These are phyloP conservation scores for Microcyclosporella mali DNA, from an alignment of 2,329 filamentous ascomycete species.

Conservation along the genomic window DNA sequence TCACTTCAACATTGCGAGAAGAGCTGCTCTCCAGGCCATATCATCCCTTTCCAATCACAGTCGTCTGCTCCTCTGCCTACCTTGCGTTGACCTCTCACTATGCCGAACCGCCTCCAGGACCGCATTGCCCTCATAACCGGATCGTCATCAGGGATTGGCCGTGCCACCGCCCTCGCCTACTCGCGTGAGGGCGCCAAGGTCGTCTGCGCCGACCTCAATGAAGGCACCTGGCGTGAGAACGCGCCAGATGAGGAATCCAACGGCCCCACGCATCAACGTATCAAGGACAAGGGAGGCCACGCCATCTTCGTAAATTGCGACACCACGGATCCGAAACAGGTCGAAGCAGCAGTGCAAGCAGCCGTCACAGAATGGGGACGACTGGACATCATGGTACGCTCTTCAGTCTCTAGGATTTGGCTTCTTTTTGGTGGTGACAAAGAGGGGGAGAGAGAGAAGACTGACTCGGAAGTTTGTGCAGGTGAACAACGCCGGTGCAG, in stretches of 20 bases:
- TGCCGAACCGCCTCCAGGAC: constrained; percentile 22
- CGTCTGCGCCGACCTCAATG: constrained; percentile 19
- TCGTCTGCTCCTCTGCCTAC: neutral
- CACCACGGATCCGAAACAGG: constrained; percentile 27
- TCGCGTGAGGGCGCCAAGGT: constrained; percentile 29
- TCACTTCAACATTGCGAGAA: no score
- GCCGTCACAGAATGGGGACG: constrained; percentile 30
- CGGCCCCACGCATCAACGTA: constrained; percentile 17
- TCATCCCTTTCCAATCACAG: neutral
- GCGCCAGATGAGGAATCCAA: constrained; percentile 13
- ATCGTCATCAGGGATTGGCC: constrained; percentile 31
- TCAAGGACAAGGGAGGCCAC: constrained; percentile 8
- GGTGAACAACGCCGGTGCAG: constrained; percentile 35
- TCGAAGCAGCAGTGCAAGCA: constrained; percentile 25
- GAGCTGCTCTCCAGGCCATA: no score
- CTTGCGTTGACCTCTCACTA: neutral
- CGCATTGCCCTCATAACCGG: constrained; percentile 31
- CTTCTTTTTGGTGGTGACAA: no score
- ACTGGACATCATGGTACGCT: constrained; percentile 28
- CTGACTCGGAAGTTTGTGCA: constrained; percentile 28
- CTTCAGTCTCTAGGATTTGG: neutral
- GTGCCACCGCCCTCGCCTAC: constrained; percentile 30
- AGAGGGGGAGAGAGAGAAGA: constrained; percentile 27
- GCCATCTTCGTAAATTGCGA: constrained; percentile 30
- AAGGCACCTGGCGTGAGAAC: constrained; percentile 17